Conservation (phyloP, 805 yeast species). For the Pichia cabralensis region DNA sequence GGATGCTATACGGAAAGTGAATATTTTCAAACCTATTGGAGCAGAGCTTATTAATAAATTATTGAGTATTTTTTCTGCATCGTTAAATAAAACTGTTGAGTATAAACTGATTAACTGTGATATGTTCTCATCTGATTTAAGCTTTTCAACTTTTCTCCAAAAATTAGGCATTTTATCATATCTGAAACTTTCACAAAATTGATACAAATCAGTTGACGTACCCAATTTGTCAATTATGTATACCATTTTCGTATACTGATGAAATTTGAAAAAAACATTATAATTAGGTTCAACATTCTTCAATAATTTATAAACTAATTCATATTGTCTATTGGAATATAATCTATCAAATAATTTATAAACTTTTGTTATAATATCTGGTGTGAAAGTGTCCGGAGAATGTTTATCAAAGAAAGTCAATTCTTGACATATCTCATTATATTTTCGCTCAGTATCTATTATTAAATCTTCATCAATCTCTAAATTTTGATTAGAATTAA, state of each 20-base stretch:
- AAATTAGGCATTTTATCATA: slow-evolving; percentile 7
- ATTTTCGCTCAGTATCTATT: slow-evolving; percentile 8
- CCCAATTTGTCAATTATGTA: slow-evolving; percentile 19
- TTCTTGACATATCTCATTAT: slow-evolving; percentile 1
- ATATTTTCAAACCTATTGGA: slow-evolving; percentile 5
- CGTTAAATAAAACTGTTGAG: neutral
- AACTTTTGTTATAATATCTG: slow-evolving; percentile 8
- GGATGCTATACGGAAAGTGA: slow-evolving; percentile 3
- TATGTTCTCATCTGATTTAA: slow-evolving; percentile 1
- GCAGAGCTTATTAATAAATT: neutral
- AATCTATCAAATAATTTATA: slow-evolving; percentile 16
- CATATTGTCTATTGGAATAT: slow-evolving; percentile 12
- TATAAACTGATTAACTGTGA: slow-evolving; percentile 4
- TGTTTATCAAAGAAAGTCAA: slow-evolving; percentile 2
- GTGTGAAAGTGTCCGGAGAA: slow-evolving; percentile 6
- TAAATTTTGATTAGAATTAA: too few species aligned
- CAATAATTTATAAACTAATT: slow-evolving; percentile 10
- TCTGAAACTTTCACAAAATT: slow-evolving; percentile 11
- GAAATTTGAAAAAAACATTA: slow-evolving; percentile 12
- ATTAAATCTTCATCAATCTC: too few species aligned
- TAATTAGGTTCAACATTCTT: neutral
- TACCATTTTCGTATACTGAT: slow-evolving; percentile 9
- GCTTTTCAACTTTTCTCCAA: slow-evolving; percentile 5
- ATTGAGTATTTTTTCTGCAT: neutral
- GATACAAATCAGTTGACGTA: slow-evolving; percentile 10